Conservation (phyloP, 805 yeast genomes). For the Priceomyces haplophilus region DNA sequence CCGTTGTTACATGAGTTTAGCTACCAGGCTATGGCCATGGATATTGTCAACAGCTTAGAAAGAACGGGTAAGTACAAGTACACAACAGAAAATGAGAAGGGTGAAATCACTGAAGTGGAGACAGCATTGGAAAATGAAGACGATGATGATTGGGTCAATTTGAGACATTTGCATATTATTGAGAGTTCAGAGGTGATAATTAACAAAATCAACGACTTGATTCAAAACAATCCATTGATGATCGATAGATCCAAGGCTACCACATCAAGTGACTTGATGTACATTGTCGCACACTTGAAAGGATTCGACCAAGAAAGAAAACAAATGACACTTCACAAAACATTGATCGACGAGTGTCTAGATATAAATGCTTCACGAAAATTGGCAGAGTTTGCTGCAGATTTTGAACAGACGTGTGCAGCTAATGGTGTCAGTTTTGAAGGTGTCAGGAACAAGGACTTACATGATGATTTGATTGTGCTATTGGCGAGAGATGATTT, state of each 20-base stretch:
- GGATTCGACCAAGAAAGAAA: slow-evolving; percentile 68
- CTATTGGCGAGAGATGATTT: slow-evolving; percentile 49
- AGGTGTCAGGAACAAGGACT: slow-evolving; percentile 56
- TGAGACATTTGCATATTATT: slow-evolving; percentile 72
- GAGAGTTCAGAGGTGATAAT: slow-evolving; percentile 65
- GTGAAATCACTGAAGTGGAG: slow-evolving; percentile 27
- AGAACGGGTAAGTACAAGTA: slow-evolving; percentile 48
- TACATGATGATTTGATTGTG: slow-evolving; percentile 60
- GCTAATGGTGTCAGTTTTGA: slow-evolving; percentile 70
- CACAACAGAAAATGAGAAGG: slow-evolving; percentile 52
- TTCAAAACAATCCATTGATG: slow-evolving; percentile 70
- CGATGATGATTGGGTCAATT: slow-evolving; percentile 69
- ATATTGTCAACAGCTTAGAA: slow-evolving; percentile 48
- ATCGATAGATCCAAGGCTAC: slow-evolving; percentile 65
- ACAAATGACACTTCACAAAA: slow-evolving; percentile 56
- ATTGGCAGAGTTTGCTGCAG: slow-evolving; percentile 67
- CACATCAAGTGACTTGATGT: slow-evolving; percentile 67
- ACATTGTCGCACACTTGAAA: slow-evolving; percentile 67
- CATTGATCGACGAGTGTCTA: slow-evolving; percentile 63
- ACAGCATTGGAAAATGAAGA: slow-evolving; percentile 53
- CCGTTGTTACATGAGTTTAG: slow-evolving; percentile 87
- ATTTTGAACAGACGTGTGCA: slow-evolving; percentile 78
- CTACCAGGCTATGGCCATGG: slow-evolving; percentile 91
- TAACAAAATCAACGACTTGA: slow-evolving; percentile 58
- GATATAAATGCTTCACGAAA: slow-evolving; percentile 53